phyloP scores from a whole-genome alignment of 1,284 basidiomycete species.

The Puccinia triticina region DNA sequence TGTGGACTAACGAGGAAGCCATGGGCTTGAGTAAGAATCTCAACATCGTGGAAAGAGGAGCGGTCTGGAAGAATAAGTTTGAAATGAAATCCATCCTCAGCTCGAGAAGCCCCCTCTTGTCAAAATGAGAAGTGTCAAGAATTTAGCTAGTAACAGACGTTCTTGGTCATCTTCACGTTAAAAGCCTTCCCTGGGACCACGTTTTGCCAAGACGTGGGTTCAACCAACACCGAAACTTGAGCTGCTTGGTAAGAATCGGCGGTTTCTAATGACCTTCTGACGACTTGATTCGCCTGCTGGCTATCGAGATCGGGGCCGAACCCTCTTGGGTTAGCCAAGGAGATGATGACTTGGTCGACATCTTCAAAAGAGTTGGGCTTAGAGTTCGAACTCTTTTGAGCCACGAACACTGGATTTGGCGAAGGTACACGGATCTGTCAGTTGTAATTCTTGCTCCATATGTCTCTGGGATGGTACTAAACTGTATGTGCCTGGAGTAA shows the following conservation, averaged over 20 bases:
- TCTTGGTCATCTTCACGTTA: conserved; percentile 5
- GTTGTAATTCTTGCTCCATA: background rate
- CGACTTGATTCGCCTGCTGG: background rate
- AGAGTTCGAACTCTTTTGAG: conserved; percentile 5
- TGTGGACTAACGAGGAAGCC: background rate
- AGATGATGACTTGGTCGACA: conserved; percentile 18
- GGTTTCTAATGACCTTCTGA: background rate
- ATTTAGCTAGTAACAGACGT: background rate
- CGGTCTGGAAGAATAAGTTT: background rate
- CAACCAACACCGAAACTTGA: conserved; percentile 1
- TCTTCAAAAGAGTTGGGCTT: conserved; percentile 1
- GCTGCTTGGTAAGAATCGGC: background rate
- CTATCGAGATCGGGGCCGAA: conserved; percentile 6
- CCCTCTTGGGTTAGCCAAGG: conserved; percentile 30
- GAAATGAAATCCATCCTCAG: background rate
- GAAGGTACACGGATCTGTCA: background rate
- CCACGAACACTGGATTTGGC: conserved; percentile 3
- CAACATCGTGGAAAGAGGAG: conserved; percentile 5
- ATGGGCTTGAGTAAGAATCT: conserved; percentile 22
- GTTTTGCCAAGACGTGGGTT: conserved; percentile 5
- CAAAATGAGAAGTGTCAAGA: background rate
- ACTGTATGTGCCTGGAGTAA: conserved; percentile 26
- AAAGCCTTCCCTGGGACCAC: background rate
- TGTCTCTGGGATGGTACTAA: background rate
- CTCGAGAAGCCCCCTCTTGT: background rate